phyloP scores from a whole-genome alignment of 2,329 filamentous ascomycete species.

The Sclerotinia minor region DNA sequence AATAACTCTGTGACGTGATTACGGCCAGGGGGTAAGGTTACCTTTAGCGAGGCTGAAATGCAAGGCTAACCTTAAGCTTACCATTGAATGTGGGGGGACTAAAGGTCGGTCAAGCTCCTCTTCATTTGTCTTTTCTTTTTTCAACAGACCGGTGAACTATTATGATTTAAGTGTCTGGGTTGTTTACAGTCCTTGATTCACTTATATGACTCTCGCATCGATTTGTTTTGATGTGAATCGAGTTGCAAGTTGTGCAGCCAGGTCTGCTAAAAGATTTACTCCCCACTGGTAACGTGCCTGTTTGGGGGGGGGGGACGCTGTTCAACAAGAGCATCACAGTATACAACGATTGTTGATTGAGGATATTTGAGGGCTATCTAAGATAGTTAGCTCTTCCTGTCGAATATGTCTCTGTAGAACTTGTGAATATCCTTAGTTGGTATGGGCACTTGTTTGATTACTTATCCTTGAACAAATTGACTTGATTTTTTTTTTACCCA shows the following conservation, averaged over 20 bases:
- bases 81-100: too few species aligned
- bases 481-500: neutral
- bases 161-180: too few species aligned
- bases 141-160: too few species aligned
- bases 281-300: neutral
- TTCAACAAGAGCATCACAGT: neutral
- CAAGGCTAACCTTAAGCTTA: too few species aligned
- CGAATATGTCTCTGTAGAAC: too few species aligned
- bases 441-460: neutral
- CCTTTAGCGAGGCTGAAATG: too few species aligned
- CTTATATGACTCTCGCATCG: neutral
- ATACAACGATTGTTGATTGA: neutral
- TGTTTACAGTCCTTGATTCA: too few species aligned
- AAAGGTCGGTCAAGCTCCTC: too few species aligned
- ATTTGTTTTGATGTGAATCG: neutral
- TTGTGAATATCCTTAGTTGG: neutral
- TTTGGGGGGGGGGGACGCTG: neutral
- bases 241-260: neutral
- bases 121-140: too few species aligned
- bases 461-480: neutral
- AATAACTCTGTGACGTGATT: too few species aligned
- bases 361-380: neutral
- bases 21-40: too few species aligned
- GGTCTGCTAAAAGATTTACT: slow-evolving; percentile 2
- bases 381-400: too few species aligned